Conservation (phyloP, 225 moss, liverwort and hornwort species). For the Physcomitrellopsis africana region DNA sequence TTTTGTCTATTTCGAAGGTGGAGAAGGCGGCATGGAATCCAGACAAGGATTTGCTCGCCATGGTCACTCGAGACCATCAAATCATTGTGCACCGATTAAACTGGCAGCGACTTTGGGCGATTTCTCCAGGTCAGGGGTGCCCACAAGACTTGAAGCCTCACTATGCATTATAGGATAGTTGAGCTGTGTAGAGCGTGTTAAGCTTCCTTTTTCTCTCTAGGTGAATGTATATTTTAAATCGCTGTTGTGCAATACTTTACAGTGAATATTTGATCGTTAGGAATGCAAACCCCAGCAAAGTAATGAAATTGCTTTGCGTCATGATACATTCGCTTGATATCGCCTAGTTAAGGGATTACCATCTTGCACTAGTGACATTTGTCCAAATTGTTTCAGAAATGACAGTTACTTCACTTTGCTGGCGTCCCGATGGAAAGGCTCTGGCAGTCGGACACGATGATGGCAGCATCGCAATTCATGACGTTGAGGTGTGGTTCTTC, state of each 20-base stretch:
- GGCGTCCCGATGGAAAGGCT: conserved; percentile 99
- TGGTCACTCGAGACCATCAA: conserved; percentile 94
- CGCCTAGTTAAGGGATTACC: background rate
- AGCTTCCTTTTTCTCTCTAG: conserved; percentile 22
- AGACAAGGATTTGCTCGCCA: conserved; percentile 95
- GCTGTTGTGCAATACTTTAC: background rate
- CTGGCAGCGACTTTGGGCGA: conserved; percentile 99
- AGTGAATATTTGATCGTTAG: background rate
- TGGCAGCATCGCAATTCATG: conserved; percentile 96
- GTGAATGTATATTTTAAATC: conserved; percentile 8
- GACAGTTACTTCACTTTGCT: conserved; percentile 89
- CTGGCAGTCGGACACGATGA: conserved; percentile 91
- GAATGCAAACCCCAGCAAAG: background rate
- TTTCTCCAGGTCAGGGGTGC: conserved; percentile 69
- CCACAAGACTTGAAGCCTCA: background rate
- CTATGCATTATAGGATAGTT: background rate
- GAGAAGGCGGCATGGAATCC: conserved; percentile 94
- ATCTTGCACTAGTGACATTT: conserved; percentile 27
- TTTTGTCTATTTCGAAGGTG: conserved; percentile 51
- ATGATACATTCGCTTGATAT: background rate
- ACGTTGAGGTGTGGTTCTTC: conserved; percentile 75
- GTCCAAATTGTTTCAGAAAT: conserved; percentile 57
- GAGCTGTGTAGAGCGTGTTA: background rate
- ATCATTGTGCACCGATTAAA: conserved; percentile 97
- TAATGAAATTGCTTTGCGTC: conserved; percentile 1